Base-by-base conservation (phyloP, 1,284 basidiomycete genomes). In the Rhodotorula glutinis region DNA sequence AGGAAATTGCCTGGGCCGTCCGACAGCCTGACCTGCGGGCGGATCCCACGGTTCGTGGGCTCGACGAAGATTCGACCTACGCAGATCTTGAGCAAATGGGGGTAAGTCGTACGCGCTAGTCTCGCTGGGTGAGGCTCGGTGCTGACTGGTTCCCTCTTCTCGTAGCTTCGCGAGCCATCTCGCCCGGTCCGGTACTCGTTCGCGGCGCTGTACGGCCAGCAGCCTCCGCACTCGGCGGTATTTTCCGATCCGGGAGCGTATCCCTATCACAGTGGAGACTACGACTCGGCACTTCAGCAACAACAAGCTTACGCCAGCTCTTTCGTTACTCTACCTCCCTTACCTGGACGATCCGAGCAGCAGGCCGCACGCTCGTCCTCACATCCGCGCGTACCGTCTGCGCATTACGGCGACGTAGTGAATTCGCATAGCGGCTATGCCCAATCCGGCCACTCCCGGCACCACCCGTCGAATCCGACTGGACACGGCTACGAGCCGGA, bases 71-170 rank as follows among this genome's bases (percentile, higher is more conserved):
- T 38, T 60, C 72, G 38, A 67, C 65, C 8, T 65, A 67, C 53
- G 61, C 58, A 7, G 75, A 76, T 57, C 58, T 76, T 13, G 74
- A 74, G 52, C 64, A 65, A 38, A 76, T 76, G 75, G 74, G 74
- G 10, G 74, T 76, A 49, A 63, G 75, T 61, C 43, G 19, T 23
- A 23, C 43, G 17, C 9, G 25, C n/a, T 17, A 43, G 9, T 56
- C 21, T 30, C 40, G 10, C 4, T 47, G 14, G 9, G 29, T 40
- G 4, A 21, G 17, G 2, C 21, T 5, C 27, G 23, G 2, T 23
- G 4, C 29, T 53, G 52, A 58, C 41, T 9, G 3, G 5, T 1
- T 5, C 11, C 2, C 2, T 38, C n/a, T 19, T 2, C 9, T 21
- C 2, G 5, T 60, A 70, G 69, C 66, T 70, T 0, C 69, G 69